Conservation (phyloP, 129 eudicot species). For the Helianthus tuberosus region DNA sequence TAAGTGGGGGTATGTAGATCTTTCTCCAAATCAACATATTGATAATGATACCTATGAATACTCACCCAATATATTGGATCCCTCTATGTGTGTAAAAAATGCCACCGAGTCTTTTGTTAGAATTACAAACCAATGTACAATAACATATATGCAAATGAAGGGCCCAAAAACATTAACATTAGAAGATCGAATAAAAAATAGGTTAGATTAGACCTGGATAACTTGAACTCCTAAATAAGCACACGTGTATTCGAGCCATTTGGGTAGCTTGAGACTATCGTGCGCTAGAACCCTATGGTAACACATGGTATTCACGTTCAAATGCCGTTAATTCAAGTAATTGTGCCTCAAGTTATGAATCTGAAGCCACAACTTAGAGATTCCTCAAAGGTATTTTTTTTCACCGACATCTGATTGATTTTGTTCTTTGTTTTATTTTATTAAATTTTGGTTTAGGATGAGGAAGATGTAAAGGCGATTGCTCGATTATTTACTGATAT, state of each 20-base stretch:
- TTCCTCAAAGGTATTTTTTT: slow-evolving; percentile 70
- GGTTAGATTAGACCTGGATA: no score
- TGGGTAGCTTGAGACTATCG: no score
- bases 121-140: no score
- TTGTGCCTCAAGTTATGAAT: slow-evolving; percentile 89
- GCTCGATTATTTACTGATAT: slow-evolving; percentile 54
- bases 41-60: slow-evolving; percentile 48
- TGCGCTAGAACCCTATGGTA: no score
- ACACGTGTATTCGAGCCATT: no score
- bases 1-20: slow-evolving; percentile 36
- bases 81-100: slow-evolving; percentile 13
- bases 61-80: slow-evolving; percentile 54
- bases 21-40: slow-evolving; percentile 35
- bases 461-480: no score
- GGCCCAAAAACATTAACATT: no score
- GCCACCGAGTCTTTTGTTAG: no score
- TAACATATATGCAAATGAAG: no score
- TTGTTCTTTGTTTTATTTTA: background rate
- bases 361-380: slow-evolving; percentile 86
- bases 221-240: no score
- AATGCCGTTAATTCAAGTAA: slow-evolving; percentile 93
- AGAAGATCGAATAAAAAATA: no score
- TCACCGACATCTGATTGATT: background rate
- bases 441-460: background rate
- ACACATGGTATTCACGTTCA: no score